Evolutionary conservation across 768 basidiomycete species (phyloP), one percentile per base, ranked within the genome.

Genomic region (Dacryopinax primogenitus): DNA sequence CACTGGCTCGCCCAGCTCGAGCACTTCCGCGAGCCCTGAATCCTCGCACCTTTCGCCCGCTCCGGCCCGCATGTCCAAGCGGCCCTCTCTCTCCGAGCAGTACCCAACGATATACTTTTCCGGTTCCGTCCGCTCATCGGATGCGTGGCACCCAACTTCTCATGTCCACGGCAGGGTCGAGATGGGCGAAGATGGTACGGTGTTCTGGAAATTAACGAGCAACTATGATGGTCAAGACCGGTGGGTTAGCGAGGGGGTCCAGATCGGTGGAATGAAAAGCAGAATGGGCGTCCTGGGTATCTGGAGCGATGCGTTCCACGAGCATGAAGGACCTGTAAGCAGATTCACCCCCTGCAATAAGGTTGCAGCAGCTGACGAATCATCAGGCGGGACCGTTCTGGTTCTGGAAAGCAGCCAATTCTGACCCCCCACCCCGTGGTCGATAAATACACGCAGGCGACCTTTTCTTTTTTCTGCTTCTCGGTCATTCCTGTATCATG

Each of bases 291-390:
- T 88, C 26, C 78, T 84, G 32, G 87, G 88, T 3, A 77, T 80
- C 7, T 90, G 87, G 87, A 83, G 83, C 3, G 83, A 85, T 0
- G 81, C 79, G 3, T 71, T 76, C 65, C 87, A 87, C 67, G 82
- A 82, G 63, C 78, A 77, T 66, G 81, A 44, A 23, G 41, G 41
- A 23, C 41, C 41, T 15, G 41, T 44, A 4, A 44, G 41, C 18
- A 23, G 18, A 6, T 37, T 37, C 36, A 23, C 4, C 41, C 18
- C 23, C 18, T 7, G 16, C 41, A 15, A 37, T 44, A 18, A 6
- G 7, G 18, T 18, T 18, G 6, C 6, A 18, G 7, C 36, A 9
- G 18, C 41, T 44, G 41, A 44, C 41, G 23, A 18, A 23, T 7
- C 23, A 3, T 4, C 23, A 44, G 41, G 41, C 41, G 16, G 41